A percentile compares a stretch with the other conserved stretches of the same genome.
Evolutionary conservation across 495 filamentous ascomycete species (phyloP).

Genomic region (Daldinia decipiens): DNA sequence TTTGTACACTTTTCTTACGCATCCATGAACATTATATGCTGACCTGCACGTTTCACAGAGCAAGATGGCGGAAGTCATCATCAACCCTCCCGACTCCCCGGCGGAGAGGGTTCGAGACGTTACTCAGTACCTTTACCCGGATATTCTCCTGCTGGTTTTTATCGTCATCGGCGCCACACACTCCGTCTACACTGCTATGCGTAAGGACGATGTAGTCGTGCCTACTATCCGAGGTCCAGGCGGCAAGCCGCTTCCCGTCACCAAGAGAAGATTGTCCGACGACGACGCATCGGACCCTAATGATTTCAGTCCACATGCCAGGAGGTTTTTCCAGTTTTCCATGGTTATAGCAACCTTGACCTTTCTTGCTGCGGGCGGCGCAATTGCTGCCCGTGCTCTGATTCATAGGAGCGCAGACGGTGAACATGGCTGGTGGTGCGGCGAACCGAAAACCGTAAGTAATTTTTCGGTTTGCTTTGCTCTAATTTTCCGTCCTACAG

Average conservation of each 20-base stretch:
- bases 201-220: slow-evolving; percentile 53
- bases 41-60: slow-evolving; percentile 40
- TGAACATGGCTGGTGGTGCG: slow-evolving; percentile 88
- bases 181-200: slow-evolving; percentile 56
- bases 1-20: slow-evolving; percentile 38
- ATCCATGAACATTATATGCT: slow-evolving; percentile 32
- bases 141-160: slow-evolving; percentile 56
- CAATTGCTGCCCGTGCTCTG: slow-evolving; percentile 82
- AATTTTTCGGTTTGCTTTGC: background rate
- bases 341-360: slow-evolving; percentile 73
- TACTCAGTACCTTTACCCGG: slow-evolving; percentile 57
- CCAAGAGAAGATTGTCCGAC: slow-evolving; percentile 57
- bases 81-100: slow-evolving; percentile 44
- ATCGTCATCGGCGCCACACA: slow-evolving; percentile 55
- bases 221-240: slow-evolving; percentile 70
- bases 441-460: slow-evolving; percentile 83
- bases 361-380: slow-evolving; percentile 76
- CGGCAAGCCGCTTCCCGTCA: slow-evolving; percentile 80
- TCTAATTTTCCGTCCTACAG: background rate
- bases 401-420: slow-evolving; percentile 40
- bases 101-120: slow-evolving; percentile 50
- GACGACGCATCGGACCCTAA: slow-evolving; percentile 45
- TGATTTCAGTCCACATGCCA: slow-evolving; percentile 67
- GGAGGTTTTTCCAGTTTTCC: slow-evolving; percentile 77
- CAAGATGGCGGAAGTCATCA: slow-evolving; percentile 49